Evolutionary conservation across 495 filamentous ascomycete genomes (phyloP).

Genomic region (Schizothecium vesticola): DNA sequence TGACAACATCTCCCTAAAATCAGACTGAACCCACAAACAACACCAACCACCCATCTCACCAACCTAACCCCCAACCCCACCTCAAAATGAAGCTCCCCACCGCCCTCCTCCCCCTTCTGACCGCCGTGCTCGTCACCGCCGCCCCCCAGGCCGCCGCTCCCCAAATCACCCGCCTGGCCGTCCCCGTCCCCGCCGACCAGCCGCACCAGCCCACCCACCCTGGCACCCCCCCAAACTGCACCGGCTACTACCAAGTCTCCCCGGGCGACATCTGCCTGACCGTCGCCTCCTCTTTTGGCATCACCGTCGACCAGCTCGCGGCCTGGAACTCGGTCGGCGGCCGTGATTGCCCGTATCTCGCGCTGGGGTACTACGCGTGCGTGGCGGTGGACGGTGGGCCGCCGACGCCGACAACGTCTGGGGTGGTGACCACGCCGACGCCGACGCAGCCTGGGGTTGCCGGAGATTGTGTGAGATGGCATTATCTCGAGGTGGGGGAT

Average conservation of each 20-base stretch:
- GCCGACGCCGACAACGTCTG: neutral
- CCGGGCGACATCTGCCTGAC: neutral
- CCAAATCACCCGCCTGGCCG: no score
- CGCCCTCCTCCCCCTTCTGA: neutral
- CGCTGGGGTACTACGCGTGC: neutral
- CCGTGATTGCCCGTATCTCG: neutral
- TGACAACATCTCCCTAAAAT: neutral
- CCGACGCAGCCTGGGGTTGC: conserved; percentile 5
- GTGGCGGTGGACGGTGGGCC: neutral
- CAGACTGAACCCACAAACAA: no score
- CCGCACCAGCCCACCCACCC: neutral
- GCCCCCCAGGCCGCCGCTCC: neutral
- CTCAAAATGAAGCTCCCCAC: neutral
- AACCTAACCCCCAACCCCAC: no score
- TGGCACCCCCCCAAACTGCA: neutral
- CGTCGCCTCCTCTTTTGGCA: neutral
- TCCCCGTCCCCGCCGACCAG: neutral
- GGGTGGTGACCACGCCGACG: neutral
- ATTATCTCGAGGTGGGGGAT: conserved; percentile 4
- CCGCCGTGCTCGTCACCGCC: neutral
- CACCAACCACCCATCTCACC: neutral
- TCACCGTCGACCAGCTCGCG: neutral
- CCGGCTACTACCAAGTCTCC: neutral
- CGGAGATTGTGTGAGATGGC: neutral
- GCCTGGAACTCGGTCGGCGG: neutral